A percentile compares a stretch with the other conserved stretches of the same genome.
These are phyloP conservation scores for Pseudogymnoascus sp. DNA, from an alignment of 2,329 filamentous ascomycete genomes.

Conservation along the genomic window DNA sequence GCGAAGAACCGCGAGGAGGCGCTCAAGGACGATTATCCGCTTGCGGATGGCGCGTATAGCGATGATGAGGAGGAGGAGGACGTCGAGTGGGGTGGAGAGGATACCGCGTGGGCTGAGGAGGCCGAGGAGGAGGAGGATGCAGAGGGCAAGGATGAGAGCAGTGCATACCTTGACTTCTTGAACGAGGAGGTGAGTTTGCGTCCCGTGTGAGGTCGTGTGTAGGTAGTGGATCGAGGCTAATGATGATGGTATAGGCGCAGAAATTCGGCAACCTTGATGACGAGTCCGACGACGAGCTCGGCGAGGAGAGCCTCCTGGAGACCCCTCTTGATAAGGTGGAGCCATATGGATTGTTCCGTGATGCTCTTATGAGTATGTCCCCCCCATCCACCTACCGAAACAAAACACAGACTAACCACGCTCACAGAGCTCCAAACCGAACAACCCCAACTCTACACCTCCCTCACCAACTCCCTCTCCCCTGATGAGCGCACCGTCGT, in stretches of 20 bases:
- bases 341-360: slow-evolving; percentile 83
- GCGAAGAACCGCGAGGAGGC: slow-evolving; percentile 90
- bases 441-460: slow-evolving; percentile 81
- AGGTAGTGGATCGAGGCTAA: no score
- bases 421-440: slow-evolving; percentile 72
- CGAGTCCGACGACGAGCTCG: slow-evolving; percentile 75
- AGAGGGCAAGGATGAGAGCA: slow-evolving; percentile 81
- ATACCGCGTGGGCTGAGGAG: slow-evolving; percentile 66
- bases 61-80: slow-evolving; percentile 65
- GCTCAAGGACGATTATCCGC: slow-evolving; percentile 75
- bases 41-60: slow-evolving; percentile 51
- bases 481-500: slow-evolving; percentile 75
- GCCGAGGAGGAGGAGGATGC: slow-evolving; percentile 45
- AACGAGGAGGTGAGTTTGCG: slow-evolving; percentile 65
- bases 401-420: slow-evolving; percentile 11
- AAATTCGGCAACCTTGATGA: slow-evolving; percentile 69
- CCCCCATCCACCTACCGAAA: neutral
- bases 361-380: slow-evolving; percentile 67
- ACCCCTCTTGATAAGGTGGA: slow-evolving; percentile 93
- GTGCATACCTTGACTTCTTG: slow-evolving; percentile 90
- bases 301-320: slow-evolving; percentile 89
- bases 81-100: slow-evolving; percentile 68
- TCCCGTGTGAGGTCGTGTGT: neutral
- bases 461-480: slow-evolving; percentile 68
- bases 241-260: no score